phyloP scores from a whole-genome alignment of 768 basidiomycete species.

The Agrocybe pediades region DNA sequence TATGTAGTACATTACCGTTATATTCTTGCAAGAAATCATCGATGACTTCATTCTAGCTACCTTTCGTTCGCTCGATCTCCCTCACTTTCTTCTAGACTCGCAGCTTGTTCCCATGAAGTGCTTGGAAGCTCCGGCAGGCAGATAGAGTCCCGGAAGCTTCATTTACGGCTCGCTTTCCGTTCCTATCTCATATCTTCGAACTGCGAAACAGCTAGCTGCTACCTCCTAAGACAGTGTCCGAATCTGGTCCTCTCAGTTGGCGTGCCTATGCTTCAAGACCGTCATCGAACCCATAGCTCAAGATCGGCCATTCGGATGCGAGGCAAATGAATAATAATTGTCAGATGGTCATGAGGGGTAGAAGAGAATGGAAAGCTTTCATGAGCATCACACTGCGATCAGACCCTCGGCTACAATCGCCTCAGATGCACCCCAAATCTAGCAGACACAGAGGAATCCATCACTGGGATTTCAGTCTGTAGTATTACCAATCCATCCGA shows the following conservation, averaged over 20 bases:
- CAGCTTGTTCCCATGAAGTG: neutral
- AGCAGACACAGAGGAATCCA: slow-evolving; percentile 13
- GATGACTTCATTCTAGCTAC: neutral
- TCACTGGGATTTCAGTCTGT: slow-evolving; percentile 6
- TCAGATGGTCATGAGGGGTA: slow-evolving; percentile 19
- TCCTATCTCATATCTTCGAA: too few species aligned
- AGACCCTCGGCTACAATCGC: slow-evolving; percentile 16
- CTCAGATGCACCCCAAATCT: slow-evolving; percentile 16
- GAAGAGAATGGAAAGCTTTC: slow-evolving; percentile 4
- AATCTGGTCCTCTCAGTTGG: neutral
- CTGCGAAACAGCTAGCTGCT: neutral
- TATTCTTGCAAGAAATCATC: neutral
- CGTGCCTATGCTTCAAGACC: neutral
- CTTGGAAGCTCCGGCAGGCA: neutral
- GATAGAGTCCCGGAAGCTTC: slow-evolving; percentile 1
- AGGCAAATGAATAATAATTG: slow-evolving; percentile 8
- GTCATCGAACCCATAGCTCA: too few species aligned
- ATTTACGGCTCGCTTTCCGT: slow-evolving; percentile 6
- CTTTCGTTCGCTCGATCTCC: neutral
- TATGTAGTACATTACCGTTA: neutral
- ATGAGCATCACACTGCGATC: slow-evolving; percentile 7
- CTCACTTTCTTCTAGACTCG: neutral
- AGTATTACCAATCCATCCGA: slow-evolving; percentile 9
- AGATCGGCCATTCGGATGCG: neutral
- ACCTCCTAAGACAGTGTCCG: neutral